A percentile compares a stretch with the other conserved stretches of the same genome.
phyloP scores from a whole-genome alignment of 1,284 basidiomycete species.

The Vanrija sp. region DNA sequence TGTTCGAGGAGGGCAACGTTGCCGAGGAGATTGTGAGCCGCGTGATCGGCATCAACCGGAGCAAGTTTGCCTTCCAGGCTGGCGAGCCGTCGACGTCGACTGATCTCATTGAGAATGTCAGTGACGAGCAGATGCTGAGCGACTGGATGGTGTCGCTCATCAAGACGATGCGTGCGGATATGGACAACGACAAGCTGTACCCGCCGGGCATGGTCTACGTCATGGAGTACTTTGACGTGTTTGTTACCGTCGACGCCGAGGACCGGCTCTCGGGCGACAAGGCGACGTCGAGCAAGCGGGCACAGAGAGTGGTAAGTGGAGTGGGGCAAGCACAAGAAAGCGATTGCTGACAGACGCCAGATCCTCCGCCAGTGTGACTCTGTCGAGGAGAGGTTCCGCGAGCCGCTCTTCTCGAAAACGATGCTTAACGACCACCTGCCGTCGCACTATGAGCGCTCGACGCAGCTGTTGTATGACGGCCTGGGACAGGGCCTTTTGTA shows the following conservation, averaged over 20 bases:
- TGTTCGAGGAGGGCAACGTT: slow-evolving; percentile 49
- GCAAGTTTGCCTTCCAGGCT: slow-evolving; percentile 20
- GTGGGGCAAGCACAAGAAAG: slow-evolving; percentile 3
- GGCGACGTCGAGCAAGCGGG: slow-evolving; percentile 31
- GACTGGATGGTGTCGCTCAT: slow-evolving; percentile 51
- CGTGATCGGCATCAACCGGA: slow-evolving; percentile 41
- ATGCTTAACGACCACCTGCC: slow-evolving; percentile 50
- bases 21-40: slow-evolving; percentile 54
- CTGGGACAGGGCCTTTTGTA: slow-evolving; percentile 20
- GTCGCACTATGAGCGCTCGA: slow-evolving; percentile 41
- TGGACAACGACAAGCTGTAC: slow-evolving; percentile 51
- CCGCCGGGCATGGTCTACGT: slow-evolving; percentile 45
- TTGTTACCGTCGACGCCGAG: slow-evolving; percentile 30
- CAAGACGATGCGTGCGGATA: slow-evolving; percentile 50
- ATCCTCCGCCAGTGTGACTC: slow-evolving; percentile 50
- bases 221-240: slow-evolving; percentile 49
- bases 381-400: slow-evolving; percentile 52
- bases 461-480: slow-evolving; percentile 40
- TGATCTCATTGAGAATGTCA: slow-evolving; percentile 1
- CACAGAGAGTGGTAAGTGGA: slow-evolving; percentile 45
- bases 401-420: slow-evolving; percentile 44
- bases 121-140: slow-evolving; percentile 26
- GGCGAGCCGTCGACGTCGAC: not conserved
- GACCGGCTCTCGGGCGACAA: not conserved
- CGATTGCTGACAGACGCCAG: not conserved